Evolutionary conservation across 1,284 basidiomycete species (phyloP).

Genomic region (Hypsizygus ulmarius): DNA sequence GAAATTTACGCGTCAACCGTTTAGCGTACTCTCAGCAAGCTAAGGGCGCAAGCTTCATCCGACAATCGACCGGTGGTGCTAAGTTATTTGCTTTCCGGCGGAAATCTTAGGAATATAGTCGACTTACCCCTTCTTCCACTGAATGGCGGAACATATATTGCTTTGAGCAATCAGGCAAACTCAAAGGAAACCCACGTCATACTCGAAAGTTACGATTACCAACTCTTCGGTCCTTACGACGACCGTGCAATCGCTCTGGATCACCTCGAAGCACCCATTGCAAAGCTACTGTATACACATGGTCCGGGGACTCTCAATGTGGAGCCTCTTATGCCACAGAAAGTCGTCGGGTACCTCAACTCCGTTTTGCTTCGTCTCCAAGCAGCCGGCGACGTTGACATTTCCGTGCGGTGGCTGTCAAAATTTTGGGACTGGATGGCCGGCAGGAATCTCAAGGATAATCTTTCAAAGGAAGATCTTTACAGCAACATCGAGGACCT

Average conservation of each 20-base stretch:
- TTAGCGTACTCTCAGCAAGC: neutral
- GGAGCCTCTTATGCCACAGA: conserved; percentile 20
- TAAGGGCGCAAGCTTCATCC: conserved; percentile 1
- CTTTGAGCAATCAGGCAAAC: conserved; percentile 17
- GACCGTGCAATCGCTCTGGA: conserved; percentile 28
- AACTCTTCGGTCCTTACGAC: conserved; percentile 31
- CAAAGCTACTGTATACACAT: conserved; percentile 19
- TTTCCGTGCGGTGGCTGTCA: conserved; percentile 28
- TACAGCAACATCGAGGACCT: conserved; percentile 23
- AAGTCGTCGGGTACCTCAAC: conserved; percentile 30
- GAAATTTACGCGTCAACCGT: neutral
- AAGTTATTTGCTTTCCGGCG: conserved; percentile 32
- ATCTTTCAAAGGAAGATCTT: conserved; percentile 23
- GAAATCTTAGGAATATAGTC: conserved; percentile 28
- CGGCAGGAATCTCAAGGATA: conserved; percentile 16
- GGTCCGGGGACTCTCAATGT: conserved; percentile 31
- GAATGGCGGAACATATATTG: conserved; percentile 19
- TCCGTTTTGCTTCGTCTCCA: conserved; percentile 18
- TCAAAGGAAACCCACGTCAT: conserved; percentile 19
- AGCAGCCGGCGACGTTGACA: neutral
- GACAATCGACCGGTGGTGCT: conserved; percentile 23
- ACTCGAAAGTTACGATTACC: conserved; percentile 26
- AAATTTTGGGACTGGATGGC: conserved; percentile 37
- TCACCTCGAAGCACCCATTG: conserved; percentile 21
- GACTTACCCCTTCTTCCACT: conserved; percentile 34